Evolutionary conservation across 495 filamentous ascomycete genomes (phyloP), one percentile per base, ranked within the genome.

Genomic region (Hypoxylon lienhwacheense): DNA sequence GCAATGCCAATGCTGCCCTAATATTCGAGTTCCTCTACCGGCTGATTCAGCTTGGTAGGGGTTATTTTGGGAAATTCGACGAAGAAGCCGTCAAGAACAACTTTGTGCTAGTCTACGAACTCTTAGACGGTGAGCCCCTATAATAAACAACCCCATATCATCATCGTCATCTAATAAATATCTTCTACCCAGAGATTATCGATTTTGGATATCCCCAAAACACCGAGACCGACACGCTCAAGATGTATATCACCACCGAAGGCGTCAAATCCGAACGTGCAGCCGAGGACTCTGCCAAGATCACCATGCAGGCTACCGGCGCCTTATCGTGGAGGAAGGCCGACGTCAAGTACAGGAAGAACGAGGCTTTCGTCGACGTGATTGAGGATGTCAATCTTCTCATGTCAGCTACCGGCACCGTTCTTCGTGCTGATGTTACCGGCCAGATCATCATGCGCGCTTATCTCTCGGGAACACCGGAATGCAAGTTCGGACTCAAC

Each of bases 221-320:
- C 71, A 97, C 95, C 59, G 95, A 99, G 75, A 92, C 91, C 31
- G 95, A 99, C 67, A 99, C 95, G 12, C 80, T 99, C 51, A 99
- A 97, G 76, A 97, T 97, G 92, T 97, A 99, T 77, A 99, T 99
- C 73, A 99, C 95, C 10, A 97, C 95, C 39, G 95, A 99, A 74
- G 93, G 95, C 34, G 95, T 99, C 75, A 96, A 95, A 71, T 93
- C 91, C 19, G 91, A 95, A 71, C 85, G 92, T 46, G 85, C 87
- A 42, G 85, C 89, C 76, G 88, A 91, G 66, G 91, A 97, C 70
- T 95, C 91, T 14, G 90, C 91, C 58, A 88, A 88, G 61, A 99
- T 99, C 70, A 99, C 95, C 17, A 96, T 96, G 90, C 95, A 99
- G 80, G 95, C 95, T 7, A 99, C 95, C 1, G 95, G 95, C 14